Evolutionary conservation across 768 basidiomycete species (phyloP).

Genomic region (Naganishia antarctica): DNA sequence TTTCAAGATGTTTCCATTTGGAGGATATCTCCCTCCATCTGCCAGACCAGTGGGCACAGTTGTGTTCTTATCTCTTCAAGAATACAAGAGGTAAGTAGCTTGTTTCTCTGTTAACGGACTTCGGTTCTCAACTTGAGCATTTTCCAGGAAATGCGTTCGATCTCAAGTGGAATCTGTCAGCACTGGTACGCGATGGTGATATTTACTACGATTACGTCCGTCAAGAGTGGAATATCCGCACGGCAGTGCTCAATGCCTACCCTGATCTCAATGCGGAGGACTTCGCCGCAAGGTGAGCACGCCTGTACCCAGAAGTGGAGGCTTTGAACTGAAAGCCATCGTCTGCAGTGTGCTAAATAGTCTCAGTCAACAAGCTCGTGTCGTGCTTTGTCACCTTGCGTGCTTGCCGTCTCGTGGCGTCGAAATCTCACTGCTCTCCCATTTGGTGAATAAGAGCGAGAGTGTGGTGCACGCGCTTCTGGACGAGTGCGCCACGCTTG

Average conservation of each 20-base stretch:
- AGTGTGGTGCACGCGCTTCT: neutral
- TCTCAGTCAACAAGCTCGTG: conserved; percentile 4
- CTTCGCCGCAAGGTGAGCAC: conserved; percentile 18
- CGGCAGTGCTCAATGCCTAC: conserved; percentile 1
- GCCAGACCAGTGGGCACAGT: conserved; percentile 10
- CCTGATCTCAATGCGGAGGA: conserved; percentile 14
- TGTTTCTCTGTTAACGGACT: no score
- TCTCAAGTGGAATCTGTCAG: conserved; percentile 4
- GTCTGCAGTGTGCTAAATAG: neutral
- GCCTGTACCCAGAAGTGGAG: no score
- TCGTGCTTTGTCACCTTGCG: conserved; percentile 29
- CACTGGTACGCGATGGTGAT: conserved; percentile 14
- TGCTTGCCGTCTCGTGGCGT: conserved; percentile 36
- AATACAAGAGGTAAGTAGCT: conserved; percentile 31
- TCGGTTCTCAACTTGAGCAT: no score
- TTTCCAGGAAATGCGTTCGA: conserved; percentile 30
- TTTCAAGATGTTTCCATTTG: conserved; percentile 20
- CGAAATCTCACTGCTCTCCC: conserved; percentile 9
- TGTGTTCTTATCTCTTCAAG: conserved; percentile 30
- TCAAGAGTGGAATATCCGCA: conserved; percentile 20
- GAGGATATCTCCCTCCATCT: conserved; percentile 1
- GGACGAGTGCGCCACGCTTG: conserved; percentile 9
- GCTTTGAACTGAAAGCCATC: neutral
- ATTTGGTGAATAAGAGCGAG: conserved; percentile 3
- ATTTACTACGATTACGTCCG: conserved; percentile 16